phyloP scores from a whole-genome alignment of 2,329 filamentous ascomycete genomes.

The Thelonectria olida region DNA sequence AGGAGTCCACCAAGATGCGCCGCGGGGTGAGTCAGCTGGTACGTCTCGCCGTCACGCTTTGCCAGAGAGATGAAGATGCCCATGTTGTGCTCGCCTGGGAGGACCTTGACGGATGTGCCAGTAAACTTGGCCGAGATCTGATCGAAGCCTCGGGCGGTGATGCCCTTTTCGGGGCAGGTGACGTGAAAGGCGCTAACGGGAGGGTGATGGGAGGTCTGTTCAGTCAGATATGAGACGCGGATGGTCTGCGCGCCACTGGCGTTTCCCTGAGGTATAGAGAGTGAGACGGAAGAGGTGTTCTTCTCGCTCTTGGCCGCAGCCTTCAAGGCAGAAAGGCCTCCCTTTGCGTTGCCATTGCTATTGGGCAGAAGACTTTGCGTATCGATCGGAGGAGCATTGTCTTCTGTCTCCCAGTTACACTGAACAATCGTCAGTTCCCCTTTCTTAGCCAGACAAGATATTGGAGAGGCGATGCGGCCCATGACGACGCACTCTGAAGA shows the following conservation, averaged over 20 bases:
- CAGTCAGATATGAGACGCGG: constrained; percentile 91
- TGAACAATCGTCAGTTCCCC: constrained; percentile 48
- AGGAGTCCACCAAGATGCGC: constrained; percentile 90
- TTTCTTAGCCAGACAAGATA: neutral
- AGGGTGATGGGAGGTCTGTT: constrained; percentile 97
- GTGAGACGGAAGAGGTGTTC: constrained; percentile 57
- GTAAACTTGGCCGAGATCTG: constrained; percentile 98
- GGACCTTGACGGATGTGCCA: constrained; percentile 90
- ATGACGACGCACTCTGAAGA: constrained; percentile 81
- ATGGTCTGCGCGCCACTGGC: constrained; percentile 62
- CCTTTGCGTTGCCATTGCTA: constrained; percentile 48
- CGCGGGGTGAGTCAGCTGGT: constrained; percentile 94
- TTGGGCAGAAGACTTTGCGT: constrained; percentile 53
- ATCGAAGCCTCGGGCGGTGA: constrained; percentile 90
- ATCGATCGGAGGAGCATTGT: constrained; percentile 74
- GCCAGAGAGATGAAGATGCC: constrained; percentile 94
- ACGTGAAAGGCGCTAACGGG: constrained; percentile 97
- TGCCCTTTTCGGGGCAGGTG: constrained; percentile 88
- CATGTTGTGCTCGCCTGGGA: constrained; percentile 90
- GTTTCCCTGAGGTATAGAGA: constrained; percentile 63
- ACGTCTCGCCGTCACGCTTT: constrained; percentile 84
- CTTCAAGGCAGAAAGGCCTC: constrained; percentile 59
- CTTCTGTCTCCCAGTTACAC: constrained; percentile 95
- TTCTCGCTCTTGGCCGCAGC: constrained; percentile 55
- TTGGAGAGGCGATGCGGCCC: neutral